A percentile compares a stretch with the other conserved stretches of the same genome.
Evolutionary conservation across 495 filamentous ascomycete genomes (phyloP).

Genomic region (Halenospora varia): DNA sequence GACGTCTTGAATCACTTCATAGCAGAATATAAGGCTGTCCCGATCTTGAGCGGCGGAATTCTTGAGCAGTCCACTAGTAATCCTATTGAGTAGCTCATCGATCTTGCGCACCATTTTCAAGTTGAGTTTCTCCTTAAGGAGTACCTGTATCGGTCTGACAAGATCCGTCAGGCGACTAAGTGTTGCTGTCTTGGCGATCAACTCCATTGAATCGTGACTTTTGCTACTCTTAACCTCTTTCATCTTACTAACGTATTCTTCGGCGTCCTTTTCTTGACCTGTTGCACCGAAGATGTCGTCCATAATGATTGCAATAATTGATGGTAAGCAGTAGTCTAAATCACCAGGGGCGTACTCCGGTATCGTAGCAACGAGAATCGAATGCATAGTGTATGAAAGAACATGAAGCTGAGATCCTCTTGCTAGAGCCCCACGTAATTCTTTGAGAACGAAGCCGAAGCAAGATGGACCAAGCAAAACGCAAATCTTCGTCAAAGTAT

Average conservation of each 20-base stretch:
- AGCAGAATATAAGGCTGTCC: conserved; percentile 85
- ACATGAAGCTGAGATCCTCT: conserved; percentile 93
- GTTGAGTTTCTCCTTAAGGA: conserved; percentile 79
- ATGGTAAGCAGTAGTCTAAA: conserved; percentile 79
- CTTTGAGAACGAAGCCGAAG: conserved; percentile 89
- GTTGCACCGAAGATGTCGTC: conserved; percentile 95
- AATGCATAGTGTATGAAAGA: conserved; percentile 90
- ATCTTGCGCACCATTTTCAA: conserved; percentile 77
- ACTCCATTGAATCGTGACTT: conserved; percentile 95
- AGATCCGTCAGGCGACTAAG: conserved; percentile 69
- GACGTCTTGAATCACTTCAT: conserved; percentile 84
- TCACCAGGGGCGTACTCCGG: conserved; percentile 76
- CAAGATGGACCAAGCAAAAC: conserved; percentile 73
- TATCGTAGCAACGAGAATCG: conserved; percentile 72
- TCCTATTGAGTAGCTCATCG: conserved; percentile 82
- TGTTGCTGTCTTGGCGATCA: conserved; percentile 77
- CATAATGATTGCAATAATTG: conserved; percentile 83
- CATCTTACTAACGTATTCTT: conserved; percentile 92
- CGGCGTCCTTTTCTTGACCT: conserved; percentile 96
- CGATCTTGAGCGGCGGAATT: conserved; percentile 72
- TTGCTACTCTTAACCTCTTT: conserved; percentile 97
- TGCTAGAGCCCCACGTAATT: conserved; percentile 75
- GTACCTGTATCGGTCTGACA: conserved; percentile 66
- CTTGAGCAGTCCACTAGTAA: conserved; percentile 73
- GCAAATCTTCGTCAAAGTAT: conserved; percentile 79